Base-by-base conservation (phyloP, 1,139 yeast genomes). In the Protomyces macrosporus region DNA sequence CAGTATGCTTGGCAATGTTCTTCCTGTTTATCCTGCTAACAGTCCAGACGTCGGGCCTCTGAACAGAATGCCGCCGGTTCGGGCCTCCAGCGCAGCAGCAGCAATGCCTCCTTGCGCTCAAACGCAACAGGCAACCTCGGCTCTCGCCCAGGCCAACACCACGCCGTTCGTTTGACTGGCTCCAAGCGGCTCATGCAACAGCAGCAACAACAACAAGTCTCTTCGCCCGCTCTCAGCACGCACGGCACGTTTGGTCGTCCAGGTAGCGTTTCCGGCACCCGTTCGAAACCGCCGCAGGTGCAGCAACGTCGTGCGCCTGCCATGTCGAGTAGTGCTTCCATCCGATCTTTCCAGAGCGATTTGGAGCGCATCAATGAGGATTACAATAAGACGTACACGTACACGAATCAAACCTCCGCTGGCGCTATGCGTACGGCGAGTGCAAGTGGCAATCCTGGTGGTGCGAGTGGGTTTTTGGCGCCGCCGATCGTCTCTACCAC, bases 361-460 rank as follows among this genome's bases (percentile, higher is more conserved):
- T 55, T 58, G 45, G 62, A 58, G 23, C 55, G 62, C 32, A 58
- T 58, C 56, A 58, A 58, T 35, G 62, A 58, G 30, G 62, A 58
- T 34, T 58, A 58, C 56, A 58, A 58, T 56, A 58, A 58, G 56
- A 51, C 62, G 16, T 58, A 58, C 35, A 55, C 62, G 12, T 58
- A 58, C 52, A 36, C 62, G 4, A 56, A 56, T 7, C 62, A 58
- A 12, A 58, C 62, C 6, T 58, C 62, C 12, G 62, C 62, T 9
- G 45, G 56, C 39, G 62, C 62, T 33, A 58, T 58, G 62, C 51
- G 62, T 7, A 23, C 39, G 12, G 62, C 62, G 6, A 50, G 52
- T 7, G 54, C 62, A 3, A 52, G 56, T 42, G 23, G 23, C 9
- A 10, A 23, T 10, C 48, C n/a, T n/a, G 12, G n/a, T 10, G 48